Conservation (phyloP, 164 flowering plant species). For the Taxillus chinensis region DNA sequence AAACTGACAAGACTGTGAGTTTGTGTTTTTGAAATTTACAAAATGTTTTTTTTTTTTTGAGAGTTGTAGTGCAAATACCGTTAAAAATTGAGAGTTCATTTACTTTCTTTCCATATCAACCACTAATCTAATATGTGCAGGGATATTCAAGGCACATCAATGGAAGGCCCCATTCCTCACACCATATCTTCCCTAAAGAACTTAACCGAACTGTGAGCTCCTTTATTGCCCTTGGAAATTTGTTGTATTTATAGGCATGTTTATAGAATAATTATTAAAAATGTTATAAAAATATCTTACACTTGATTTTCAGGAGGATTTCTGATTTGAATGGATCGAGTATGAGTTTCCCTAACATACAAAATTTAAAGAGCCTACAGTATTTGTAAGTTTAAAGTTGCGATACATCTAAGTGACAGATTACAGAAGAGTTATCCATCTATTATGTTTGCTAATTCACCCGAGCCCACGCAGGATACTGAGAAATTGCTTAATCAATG, state of each 20-base stretch:
- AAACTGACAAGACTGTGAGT: slow-evolving; percentile 48
- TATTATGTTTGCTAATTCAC: too few relatives aligned
- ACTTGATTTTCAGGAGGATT: slow-evolving; percentile 51
- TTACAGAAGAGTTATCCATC: too few relatives aligned
- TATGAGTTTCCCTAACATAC: slow-evolving; percentile 44
- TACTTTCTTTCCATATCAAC: neutral
- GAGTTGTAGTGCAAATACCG: neutral
- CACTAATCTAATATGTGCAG: slow-evolving; percentile 24
- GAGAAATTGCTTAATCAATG: slow-evolving; percentile 61
- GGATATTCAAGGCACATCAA: slow-evolving; percentile 69
- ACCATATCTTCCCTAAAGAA: slow-evolving; percentile 40
- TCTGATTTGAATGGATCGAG: slow-evolving; percentile 55
- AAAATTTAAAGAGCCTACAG: slow-evolving; percentile 21
- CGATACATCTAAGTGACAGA: too few relatives aligned
- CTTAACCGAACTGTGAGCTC: slow-evolving; percentile 45
- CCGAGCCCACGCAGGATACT: slow-evolving; percentile 31
- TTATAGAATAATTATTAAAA: neutral
- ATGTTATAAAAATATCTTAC: too few relatives aligned
- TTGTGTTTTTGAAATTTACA: neutral
- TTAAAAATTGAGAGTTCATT: too few relatives aligned
- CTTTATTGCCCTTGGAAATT: neutral
- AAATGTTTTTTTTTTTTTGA: neutral
- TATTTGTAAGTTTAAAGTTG: slow-evolving; percentile 42
- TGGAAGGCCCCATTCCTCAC: slow-evolving; percentile 80
- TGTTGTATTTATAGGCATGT: neutral